Evolutionary conservation across 2,329 filamentous ascomycete genomes (phyloP), one percentile per base, ranked within the genome.

Genomic region (Penicillium sp.): DNA sequence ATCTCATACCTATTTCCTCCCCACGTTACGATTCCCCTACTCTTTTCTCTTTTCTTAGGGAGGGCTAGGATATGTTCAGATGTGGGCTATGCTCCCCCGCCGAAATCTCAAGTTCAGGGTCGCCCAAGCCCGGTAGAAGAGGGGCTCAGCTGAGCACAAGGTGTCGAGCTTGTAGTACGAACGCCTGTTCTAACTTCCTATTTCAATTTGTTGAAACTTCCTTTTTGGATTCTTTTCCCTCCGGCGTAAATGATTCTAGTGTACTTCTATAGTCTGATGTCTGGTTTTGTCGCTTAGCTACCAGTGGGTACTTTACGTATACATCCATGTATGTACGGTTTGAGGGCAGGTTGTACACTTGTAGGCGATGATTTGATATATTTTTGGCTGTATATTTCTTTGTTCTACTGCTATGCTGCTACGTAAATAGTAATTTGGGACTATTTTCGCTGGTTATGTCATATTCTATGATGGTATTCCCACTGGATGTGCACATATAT

Each of bases 51-150:
- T 23, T 23, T 33, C 4, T n/a, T 6, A 12, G 12, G 10, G 27
- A 23, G 37, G 46, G n/a, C 29, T 33, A 9, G 19, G 21, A 10
- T 15, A 25, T 45, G 23, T 41, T 31, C 38, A 29, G 17, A n/a
- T 50, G 25, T 40, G 52, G 43, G 52, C 52, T 40, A 29, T 51
- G 47, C 40, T 27, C 25, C 53, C 53, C 54, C 54, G 40, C 54
- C 47, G 2, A 43, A 35, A 51, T 40, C 10, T 35, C 38, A 56
- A 51, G 31, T 3, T 51, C 31, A 43, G 40, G 47, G 47, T 56
- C 54, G 47, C 38, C 54, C 54, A 50, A 31, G 46, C 53, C 41
- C 53, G 48, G 42, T n/a, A 25, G 46, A 35, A 45, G 35, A 33
- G 45, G 45, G 53, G 45, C 29, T 38, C 27, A 35, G n/a, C 38